Evolutionary conservation across 306 rosid species (phyloP).

Genomic region (Cucurbita maxima): DNA sequence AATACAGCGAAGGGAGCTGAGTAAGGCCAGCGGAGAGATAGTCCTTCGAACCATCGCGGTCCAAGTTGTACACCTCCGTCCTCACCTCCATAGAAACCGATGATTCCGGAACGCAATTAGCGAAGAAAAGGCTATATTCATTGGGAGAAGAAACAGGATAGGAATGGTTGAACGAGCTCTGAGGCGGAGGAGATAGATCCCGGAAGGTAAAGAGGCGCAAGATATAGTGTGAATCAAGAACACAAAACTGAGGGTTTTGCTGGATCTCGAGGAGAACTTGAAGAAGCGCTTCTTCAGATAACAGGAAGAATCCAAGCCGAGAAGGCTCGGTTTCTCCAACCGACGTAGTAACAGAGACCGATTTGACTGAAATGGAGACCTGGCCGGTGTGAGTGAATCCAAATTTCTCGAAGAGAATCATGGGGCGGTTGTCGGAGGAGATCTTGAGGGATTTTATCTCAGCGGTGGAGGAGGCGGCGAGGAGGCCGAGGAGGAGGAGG

Average conservation of each 20-base stretch:
- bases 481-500: slow-evolving; percentile 12
- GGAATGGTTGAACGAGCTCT: slow-evolving; percentile 27
- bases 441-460: slow-evolving; percentile 72
- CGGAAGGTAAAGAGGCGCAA: slow-evolving; percentile 40
- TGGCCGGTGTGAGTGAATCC: slow-evolving; percentile 81
- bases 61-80: slow-evolving; percentile 57
- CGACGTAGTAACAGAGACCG: slow-evolving; percentile 29
- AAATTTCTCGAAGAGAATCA: slow-evolving; percentile 78
- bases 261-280: slow-evolving; percentile 79
- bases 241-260: slow-evolving; percentile 56
- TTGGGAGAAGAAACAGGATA: slow-evolving; percentile 47
- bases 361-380: slow-evolving; percentile 33
- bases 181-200: slow-evolving; percentile 63
- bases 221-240: slow-evolving; percentile 45
- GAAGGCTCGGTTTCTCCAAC: slow-evolving; percentile 20
- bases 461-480: slow-evolving; percentile 27
- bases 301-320: slow-evolving; percentile 70
- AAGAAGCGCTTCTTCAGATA: slow-evolving; percentile 63
- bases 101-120: slow-evolving; percentile 57
- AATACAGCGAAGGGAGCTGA: slow-evolving; percentile 49
- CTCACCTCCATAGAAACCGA: slow-evolving; percentile 56
- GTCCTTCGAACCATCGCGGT: slow-evolving; percentile 32
- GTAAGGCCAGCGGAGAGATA: slow-evolving; percentile 79
- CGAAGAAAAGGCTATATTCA: slow-evolving; percentile 64
- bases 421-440: slow-evolving; percentile 45